Base-by-base conservation (phyloP, 1,284 basidiomycete species). In the Wolfiporia cocos region DNA sequence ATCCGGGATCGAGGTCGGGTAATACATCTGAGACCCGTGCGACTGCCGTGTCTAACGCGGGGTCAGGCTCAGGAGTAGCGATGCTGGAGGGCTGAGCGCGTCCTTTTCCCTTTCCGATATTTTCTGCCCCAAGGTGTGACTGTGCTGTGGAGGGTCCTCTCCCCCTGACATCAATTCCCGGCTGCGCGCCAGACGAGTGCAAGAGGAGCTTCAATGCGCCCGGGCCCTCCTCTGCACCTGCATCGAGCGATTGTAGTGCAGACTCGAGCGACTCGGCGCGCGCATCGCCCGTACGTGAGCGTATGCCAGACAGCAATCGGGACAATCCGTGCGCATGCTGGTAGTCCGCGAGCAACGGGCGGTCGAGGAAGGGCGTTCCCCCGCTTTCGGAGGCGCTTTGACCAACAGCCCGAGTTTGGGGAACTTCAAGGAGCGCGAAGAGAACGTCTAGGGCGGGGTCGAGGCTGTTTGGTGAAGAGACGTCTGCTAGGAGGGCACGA, bases 1-100 rank as follows among this genome's bases (percentile, higher is more conserved):
- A 82, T 2, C 57, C 54, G 0, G 71, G 64, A 0, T 71, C 58
- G 15, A 74, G 64, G 36, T 85, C 73, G 0, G 86, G 82, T 18
- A 90, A 66, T 48, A 89, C 74, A 50, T 86, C 84, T 12, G 86
- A 67, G 5, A 89, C 76, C 51, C 86, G 80, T 0, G 71, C 65
- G 18, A 84, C 65, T 40, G 81, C 73, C 19, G 72, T 42, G 35
- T 84, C 77, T 5, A 82, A 56, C 46, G 73, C 66, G 15, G 64
- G 57, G 41, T 71, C 67, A 6, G 54, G 49, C 2, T 48, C 35
- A n/a, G 35, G 17, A 2, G 22, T 31, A n/a, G 49, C 29, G 12
- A 44, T 39, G 3, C 53, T 33, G 9, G 26, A 7, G 5, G 41
- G 48, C 3, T 49, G 41, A 1, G 46, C 43, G n/a, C 57, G 69